These are phyloP conservation scores for Lichina pygmaea DNA, from an alignment of 495 filamentous ascomycete species.

Conservation along the genomic window DNA sequence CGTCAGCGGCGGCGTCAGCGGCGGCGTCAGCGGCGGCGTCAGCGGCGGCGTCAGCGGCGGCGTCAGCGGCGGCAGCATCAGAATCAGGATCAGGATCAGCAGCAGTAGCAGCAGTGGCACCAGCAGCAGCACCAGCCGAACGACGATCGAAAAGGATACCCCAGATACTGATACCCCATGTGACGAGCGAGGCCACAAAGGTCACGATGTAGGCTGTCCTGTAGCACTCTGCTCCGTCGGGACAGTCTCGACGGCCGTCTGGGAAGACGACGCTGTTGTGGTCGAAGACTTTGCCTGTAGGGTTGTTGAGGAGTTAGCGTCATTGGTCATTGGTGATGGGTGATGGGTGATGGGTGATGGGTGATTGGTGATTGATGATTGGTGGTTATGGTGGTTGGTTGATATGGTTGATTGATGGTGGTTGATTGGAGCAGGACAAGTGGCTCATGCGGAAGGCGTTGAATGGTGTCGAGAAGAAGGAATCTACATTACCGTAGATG, in stretches of 20 bases:
- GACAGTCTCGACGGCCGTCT: conserved; percentile 46
- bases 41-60: no score
- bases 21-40: no score
- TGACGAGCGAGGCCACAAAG: conserved; percentile 43
- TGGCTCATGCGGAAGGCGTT: not conserved
- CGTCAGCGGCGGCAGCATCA: no score
- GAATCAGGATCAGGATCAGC: no score
- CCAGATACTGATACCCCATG: conserved; percentile 41
- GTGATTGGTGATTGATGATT: no score
- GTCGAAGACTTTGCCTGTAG: conserved; percentile 37
- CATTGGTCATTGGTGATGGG: not conserved
- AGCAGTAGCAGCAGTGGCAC: no score
- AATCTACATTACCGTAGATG: conserved; percentile 31
- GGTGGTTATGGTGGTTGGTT: no score
- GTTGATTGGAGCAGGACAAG: no score
- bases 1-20: no score
- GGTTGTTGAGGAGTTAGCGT: not conserved
- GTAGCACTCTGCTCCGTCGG: conserved; percentile 62
- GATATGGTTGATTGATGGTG: no score
- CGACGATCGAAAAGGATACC: conserved; percentile 21
- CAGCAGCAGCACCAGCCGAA: no score
- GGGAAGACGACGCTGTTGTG: conserved; percentile 37
- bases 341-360: no score
- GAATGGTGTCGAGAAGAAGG: not conserved
- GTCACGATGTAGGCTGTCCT: conserved; percentile 57